These are phyloP conservation scores for Aspergillus caelatus DNA, from an alignment of 2,329 filamentous ascomycete genomes.

Conservation along the genomic window DNA sequence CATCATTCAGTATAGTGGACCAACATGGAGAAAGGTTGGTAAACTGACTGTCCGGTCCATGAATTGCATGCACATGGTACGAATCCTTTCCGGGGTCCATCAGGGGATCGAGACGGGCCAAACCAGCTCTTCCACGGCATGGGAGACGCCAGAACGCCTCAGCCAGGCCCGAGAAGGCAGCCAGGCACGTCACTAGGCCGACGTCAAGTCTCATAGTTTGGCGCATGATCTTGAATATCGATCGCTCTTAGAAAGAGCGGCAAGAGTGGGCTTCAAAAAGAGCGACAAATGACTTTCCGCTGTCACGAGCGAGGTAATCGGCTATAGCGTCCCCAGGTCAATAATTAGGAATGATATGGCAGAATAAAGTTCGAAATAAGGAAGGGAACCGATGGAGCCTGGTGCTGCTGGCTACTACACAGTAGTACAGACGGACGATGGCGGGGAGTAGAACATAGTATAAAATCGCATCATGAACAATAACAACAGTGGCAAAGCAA, in stretches of 20 bases:
- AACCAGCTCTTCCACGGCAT: conserved; percentile 70
- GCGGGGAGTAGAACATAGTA: conserved; percentile 4
- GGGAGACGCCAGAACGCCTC: conserved; percentile 88
- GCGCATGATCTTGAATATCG: conserved; percentile 17
- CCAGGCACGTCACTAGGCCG: conserved; percentile 29
- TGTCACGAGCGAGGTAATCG: conserved; percentile 14
- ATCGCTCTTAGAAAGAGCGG: conserved; percentile 16
- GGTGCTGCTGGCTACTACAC: conserved; percentile 4
- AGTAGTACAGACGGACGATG: conserved; percentile 2
- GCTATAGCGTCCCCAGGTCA: conserved; percentile 19
- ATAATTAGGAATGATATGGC: conserved; percentile 17
- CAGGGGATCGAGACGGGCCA: conserved; percentile 77
- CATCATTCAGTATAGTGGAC: conserved; percentile 14
- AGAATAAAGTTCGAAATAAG: background rate
- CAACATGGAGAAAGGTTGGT: background rate
- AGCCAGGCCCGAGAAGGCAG: conserved; percentile 39
- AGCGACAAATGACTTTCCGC: conserved; percentile 14
- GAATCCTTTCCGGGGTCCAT: conserved; percentile 63
- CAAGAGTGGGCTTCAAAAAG: conserved; percentile 18
- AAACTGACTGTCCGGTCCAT: conserved; percentile 73
- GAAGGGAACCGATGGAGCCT: background rate
- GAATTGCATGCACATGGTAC: conserved; percentile 72
- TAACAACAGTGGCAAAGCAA: conserved; percentile 9
- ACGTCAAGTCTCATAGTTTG: conserved; percentile 19
- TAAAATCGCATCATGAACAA: conserved; percentile 9